Percentiles rank a stretch among this genome's conserved stretches.
Evolutionary conservation across 495 filamentous ascomycete genomes (phyloP).

Genomic region (Hypoxylon perforatum): DNA sequence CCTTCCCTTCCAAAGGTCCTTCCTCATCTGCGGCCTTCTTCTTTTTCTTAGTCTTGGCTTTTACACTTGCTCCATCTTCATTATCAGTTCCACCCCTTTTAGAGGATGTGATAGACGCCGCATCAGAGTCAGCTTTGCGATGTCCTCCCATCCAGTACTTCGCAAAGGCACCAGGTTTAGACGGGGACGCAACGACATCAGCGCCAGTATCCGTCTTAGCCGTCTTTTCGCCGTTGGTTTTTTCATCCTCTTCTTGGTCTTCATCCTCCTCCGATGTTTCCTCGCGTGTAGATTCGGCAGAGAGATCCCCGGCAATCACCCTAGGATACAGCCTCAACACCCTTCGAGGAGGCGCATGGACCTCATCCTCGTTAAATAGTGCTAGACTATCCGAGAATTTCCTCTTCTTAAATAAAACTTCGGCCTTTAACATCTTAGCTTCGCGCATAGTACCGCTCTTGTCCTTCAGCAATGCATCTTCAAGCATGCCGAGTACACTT

Average conservation of each 20-base stretch:
- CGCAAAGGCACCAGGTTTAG: constrained; percentile 55
- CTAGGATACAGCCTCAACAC: constrained; percentile 88
- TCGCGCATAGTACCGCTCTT: constrained; percentile 83
- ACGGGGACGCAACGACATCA: constrained; percentile 52
- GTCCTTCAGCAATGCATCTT: constrained; percentile 87
- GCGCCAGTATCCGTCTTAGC: constrained; percentile 44
- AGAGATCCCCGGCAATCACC: constrained; percentile 84
- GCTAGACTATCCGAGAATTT: constrained; percentile 92
- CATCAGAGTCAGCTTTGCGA: constrained; percentile 67
- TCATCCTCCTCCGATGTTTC: constrained; percentile 51
- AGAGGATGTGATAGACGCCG: constrained; percentile 73
- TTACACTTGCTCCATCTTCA: constrained; percentile 61
- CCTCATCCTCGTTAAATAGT: constrained; percentile 80
- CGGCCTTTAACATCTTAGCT: constrained; percentile 90
- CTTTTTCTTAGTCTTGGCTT: constrained; percentile 42
- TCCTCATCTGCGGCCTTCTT: constrained; percentile 46
- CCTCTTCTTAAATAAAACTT: constrained; percentile 79
- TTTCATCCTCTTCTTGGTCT: constrained; percentile 62
- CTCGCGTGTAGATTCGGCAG: constrained; percentile 56
- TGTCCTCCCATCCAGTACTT: constrained; percentile 64
- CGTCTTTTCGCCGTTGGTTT: constrained; percentile 55
- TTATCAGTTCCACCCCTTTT: constrained; percentile 55
- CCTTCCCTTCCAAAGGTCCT: constrained; percentile 74
- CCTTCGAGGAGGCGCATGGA: constrained; percentile 87
- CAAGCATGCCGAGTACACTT: constrained; percentile 86